Evolutionary conservation across 208 protist genomes (phyloP), one percentile per base, ranked within the genome.

Genomic region (Leishmania amazonensis): DNA sequence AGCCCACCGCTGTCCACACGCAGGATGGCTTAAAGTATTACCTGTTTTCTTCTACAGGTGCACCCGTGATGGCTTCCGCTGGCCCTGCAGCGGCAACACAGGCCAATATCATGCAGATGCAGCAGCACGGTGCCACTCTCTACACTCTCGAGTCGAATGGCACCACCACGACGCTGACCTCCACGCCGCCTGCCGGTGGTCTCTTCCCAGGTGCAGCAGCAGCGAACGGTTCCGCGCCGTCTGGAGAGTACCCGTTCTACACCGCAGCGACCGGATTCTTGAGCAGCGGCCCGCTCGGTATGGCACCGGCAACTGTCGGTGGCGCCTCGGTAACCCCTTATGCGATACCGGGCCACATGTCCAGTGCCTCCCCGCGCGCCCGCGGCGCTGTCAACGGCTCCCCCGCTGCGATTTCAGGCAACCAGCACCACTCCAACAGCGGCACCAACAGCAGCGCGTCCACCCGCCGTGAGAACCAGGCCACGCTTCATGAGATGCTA

Each of bases 1-100:
- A 80, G 38, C 64, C 81, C 24, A 57, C 40, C 28, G 62, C 71
- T 51, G 65, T 77, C 21, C 76, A 78, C 9, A 79, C 77, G 11
- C 8, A 64, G 3, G 81, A 84, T 40, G 81, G 75, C 2, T 21
- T 84, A 9, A 73, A 80, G 68, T 84, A 80, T 47, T 84, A 73
- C 70, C 54, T 84, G n/a, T 51, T 75, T 2, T 58, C 81, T 1
- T 65, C 64, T 2, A 58, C 76, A 17, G 38, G 45, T 15, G 75
- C 74, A 1, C 40, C 81, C 21, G 60, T 67, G 54, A 76, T 84
- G 57, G 31, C 78, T 54, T 31, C 80, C n/a, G 58, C 80, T n/a
- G 75, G 80, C 0, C 49, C 47, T 54, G 7, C 73, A 15, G 28
- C 80, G n/a, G 40, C 47, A 19, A 11, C 72, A 74, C 70, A 73